These are phyloP conservation scores for Scedosporium dehoogii DNA, from an alignment of 2,329 filamentous ascomycete genomes.

Conservation along the genomic window DNA sequence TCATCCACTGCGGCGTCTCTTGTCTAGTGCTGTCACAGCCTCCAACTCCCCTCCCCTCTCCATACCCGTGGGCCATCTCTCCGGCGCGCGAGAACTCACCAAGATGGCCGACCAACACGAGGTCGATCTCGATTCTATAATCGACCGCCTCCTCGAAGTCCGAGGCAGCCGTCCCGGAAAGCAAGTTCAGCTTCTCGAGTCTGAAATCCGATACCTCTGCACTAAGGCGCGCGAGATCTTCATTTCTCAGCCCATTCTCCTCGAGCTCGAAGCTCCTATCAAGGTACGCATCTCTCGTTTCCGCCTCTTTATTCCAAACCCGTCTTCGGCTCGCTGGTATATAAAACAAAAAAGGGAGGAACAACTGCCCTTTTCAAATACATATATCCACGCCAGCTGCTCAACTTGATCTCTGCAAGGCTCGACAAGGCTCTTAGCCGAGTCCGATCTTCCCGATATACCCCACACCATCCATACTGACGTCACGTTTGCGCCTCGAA, in stretches of 20 bases:
- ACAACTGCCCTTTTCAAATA: too few relatives aligned
- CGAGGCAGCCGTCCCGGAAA: constrained; percentile 96
- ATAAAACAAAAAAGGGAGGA: too few relatives aligned
- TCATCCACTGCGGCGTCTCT: constrained; percentile 17
- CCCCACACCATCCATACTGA: neutral
- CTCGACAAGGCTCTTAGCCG: too few relatives aligned
- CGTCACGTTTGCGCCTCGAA: neutral
- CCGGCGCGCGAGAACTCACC: constrained; percentile 20
- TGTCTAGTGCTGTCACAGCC: neutral
- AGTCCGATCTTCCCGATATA: neutral
- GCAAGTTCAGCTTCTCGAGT: constrained; percentile 93
- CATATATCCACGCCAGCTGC: too few relatives aligned
- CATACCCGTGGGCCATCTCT: constrained; percentile 28
- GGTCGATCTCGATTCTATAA: constrained; percentile 98
- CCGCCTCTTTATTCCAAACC: too few relatives aligned
- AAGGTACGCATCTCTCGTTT: constrained; percentile 56
- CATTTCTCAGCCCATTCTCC: constrained; percentile 95
- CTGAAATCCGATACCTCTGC: constrained; percentile 94
- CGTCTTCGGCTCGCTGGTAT: neutral
- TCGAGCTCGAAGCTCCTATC: constrained; percentile 96
- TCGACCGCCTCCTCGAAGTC: constrained; percentile 94
- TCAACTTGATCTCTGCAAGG: too few relatives aligned
- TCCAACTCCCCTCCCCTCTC: constrained; percentile 9
- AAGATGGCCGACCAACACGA: constrained; percentile 64
- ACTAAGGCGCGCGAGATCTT: constrained; percentile 99